Base-by-base conservation (phyloP, 1,139 yeast species). In the Kurtzmaniella quercitrusa region DNA sequence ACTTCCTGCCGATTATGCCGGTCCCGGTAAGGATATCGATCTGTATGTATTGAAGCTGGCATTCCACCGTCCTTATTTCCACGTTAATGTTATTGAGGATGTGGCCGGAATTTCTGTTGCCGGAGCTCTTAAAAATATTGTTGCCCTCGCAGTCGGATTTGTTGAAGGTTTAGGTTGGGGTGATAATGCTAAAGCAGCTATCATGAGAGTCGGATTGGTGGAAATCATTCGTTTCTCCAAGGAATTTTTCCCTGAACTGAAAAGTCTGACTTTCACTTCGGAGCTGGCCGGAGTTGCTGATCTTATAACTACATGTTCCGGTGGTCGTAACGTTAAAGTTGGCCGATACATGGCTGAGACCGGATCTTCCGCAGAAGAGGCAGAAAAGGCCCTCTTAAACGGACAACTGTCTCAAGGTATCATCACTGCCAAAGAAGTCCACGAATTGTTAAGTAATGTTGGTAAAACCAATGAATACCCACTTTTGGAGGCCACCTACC, bases 231-330 rank as follows among this genome's bases (percentile, higher is more conserved):
- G 62, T 43, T 72, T 72, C 47, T 67, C 76, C 17, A 59, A 61
- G 45, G 60, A 57, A 26, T 70, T 69, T 46, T 68, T 69, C 66
- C 74, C 75, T 3, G 68, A 68, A 44, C 69, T 76, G 8, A 47
- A 59, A 40, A 54, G 64, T 15, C 46, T 60, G 23, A 72, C 77
- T 11, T 72, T 72, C 54, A 71, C 76, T 11, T 63, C 61, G 38
- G 77, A 72, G 53, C 63, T 71, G 20, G 77, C 77, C n/a, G 78
- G 78, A 44, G 78, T 72, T 34, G 78, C 78, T 38, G 78, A 72
- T 50, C 66, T 72, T 50, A 72, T 72, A 50, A 72, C 78, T 33
- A 71, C 78, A 28, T 72, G 78, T 50, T 53, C 75, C 22, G 78
- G 77, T 42, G 78, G 78, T 42, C 67, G 78, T 59, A 72, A 72